phyloP scores from a whole-genome alignment of 1,284 basidiomycete species.

The Waitea zeae region DNA sequence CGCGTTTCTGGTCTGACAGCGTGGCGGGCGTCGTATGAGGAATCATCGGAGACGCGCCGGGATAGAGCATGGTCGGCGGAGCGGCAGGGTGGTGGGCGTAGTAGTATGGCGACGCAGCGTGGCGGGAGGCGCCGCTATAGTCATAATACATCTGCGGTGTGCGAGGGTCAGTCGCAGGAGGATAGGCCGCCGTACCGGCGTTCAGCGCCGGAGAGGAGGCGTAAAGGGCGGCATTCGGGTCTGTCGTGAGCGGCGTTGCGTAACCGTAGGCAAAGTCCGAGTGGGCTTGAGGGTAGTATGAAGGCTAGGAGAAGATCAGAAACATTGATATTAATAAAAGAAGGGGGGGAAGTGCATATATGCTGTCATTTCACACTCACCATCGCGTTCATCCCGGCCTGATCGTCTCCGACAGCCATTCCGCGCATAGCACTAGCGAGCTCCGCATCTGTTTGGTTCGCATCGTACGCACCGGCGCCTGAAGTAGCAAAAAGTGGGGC shows the following conservation, averaged over 20 bases:
- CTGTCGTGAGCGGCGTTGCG: neutral
- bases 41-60: constrained; percentile 32
- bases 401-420: constrained; percentile 57
- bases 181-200: neutral
- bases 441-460: no score
- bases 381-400: constrained; percentile 12
- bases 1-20: constrained; percentile 38
- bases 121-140: constrained; percentile 30
- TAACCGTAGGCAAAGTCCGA: neutral
- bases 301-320: neutral
- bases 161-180: neutral
- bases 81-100: no score
- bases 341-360: neutral
- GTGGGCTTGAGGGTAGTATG: neutral
- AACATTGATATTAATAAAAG: neutral
- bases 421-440: constrained; percentile 39
- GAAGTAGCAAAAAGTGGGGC: no score
- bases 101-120: constrained; percentile 38
- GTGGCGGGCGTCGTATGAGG: constrained; percentile 22
- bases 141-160: constrained; percentile 34
- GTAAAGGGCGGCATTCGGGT: no score
- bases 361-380: neutral
- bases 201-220: no score
- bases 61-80: constrained; percentile 40
- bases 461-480: no score